Evolutionary conservation across 2,329 filamentous ascomycete genomes (phyloP), one percentile per base, ranked within the genome.

Genomic region (Monilinia vaccinii-corymbosi): DNA sequence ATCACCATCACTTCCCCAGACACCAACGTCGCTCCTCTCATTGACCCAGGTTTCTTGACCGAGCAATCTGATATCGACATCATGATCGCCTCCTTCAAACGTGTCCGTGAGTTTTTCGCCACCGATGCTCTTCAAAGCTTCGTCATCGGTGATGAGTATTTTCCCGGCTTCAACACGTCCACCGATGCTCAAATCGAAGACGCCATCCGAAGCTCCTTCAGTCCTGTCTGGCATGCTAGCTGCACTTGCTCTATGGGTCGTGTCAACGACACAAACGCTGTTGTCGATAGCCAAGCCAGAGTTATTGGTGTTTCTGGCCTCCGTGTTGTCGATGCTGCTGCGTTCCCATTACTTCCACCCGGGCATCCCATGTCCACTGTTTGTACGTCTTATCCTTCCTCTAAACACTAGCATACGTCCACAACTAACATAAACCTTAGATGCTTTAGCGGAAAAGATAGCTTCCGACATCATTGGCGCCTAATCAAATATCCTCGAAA

Each of bases 181-280:
- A 66, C 62, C 8, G 64, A 70, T 63, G 67, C 45, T 3, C 48
- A 70, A 49, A 67, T 70, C 34, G 44, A 63, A 25, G 56, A 57
- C 10, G 58, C 61, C 59, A 23, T 62, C 67, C 14, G 67, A 69
- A 21, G 58, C 62, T 38, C 72, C 74, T 16, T 74, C 31, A 56
- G 58, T 8, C 59, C 60, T 14, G 58, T 66, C 36, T 84, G 76
- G 78, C 81, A 80, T 68, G 82, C 77, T 75, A 79, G 74, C 0
- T 80, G 81, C 0, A 86, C 82, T 0, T 75, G 75, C 9, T 78
- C 78, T 68, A 86, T 86, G 82, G 82, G 82, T 0, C 75, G 70
- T 59, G 8, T 60, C 0, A 74, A 67, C 2, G 76, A 78, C n/a
- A 28, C 56, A 3, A 73, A 76, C 16, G 63, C 65, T 28, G 68